Evolutionary conservation across 2,329 filamentous ascomycete genomes (phyloP).

Genomic region (Blastomyces gilchristii): DNA sequence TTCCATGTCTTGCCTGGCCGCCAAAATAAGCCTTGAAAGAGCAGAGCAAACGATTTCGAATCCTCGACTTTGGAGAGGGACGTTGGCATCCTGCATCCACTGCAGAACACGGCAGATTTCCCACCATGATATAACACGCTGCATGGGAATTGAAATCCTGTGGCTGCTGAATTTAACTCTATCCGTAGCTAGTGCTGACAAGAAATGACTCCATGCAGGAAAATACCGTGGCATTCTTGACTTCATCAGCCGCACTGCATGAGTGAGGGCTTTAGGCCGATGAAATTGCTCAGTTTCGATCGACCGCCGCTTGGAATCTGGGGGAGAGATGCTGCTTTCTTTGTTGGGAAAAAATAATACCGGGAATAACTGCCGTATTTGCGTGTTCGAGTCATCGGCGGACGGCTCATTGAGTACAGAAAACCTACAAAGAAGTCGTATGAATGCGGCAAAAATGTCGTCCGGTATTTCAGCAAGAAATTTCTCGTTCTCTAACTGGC

Average conservation of each 20-base stretch:
- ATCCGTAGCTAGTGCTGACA: slow-evolving; percentile 21
- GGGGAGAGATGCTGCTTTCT: background rate
- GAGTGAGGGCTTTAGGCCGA: slow-evolving; percentile 24
- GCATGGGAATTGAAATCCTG: slow-evolving; percentile 13
- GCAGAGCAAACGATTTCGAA: slow-evolving; percentile 28
- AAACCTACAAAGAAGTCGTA: slow-evolving; percentile 33
- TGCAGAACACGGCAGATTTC: slow-evolving; percentile 24
- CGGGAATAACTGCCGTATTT: slow-evolving; percentile 14
- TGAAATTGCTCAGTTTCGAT: slow-evolving; percentile 13
- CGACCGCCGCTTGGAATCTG: background rate
- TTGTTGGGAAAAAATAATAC: background rate
- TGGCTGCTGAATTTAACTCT: background rate
- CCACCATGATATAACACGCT: slow-evolving; percentile 32
- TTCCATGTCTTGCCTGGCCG: slow-evolving; percentile 22
- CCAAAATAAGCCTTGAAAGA: slow-evolving; percentile 28
- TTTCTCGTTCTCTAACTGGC: slow-evolving; percentile 7
- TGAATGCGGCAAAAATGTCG: slow-evolving; percentile 36
- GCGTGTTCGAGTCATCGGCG: background rate
- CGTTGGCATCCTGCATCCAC: slow-evolving; percentile 27
- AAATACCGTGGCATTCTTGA: slow-evolving; percentile 22
- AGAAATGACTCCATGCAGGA: slow-evolving; percentile 29
- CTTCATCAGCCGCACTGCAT: slow-evolving; percentile 30
- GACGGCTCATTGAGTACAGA: slow-evolving; percentile 15
- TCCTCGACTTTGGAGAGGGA: slow-evolving; percentile 25
- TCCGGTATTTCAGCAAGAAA: slow-evolving; percentile 25